Evolutionary conservation across 257 asterid genomes (phyloP).

Genomic region (Solanum clarkiae): DNA sequence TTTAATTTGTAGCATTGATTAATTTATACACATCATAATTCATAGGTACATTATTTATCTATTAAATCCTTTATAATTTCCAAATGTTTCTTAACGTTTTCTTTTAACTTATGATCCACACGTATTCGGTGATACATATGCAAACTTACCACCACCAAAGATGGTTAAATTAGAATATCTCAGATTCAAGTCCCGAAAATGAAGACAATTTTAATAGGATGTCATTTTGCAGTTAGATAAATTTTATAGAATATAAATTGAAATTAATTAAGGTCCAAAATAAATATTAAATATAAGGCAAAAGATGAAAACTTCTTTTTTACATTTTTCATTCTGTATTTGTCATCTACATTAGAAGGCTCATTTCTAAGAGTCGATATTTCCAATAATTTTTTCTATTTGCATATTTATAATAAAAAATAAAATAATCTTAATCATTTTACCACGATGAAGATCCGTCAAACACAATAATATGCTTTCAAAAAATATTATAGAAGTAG

Average conservation of each 20-base stretch:
- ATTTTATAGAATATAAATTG: background rate
- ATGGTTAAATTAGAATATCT: background rate
- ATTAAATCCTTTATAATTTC: background rate
- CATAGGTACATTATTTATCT: background rate
- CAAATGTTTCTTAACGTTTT: background rate
- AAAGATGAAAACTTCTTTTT: background rate
- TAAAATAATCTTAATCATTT: accelerated
- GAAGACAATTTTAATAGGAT: background rate
- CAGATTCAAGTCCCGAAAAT: background rate
- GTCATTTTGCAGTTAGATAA: background rate
- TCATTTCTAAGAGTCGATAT: too few species aligned
- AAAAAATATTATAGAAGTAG: background rate
- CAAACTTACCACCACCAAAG: background rate
- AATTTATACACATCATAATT: background rate
- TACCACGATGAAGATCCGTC: too few species aligned
- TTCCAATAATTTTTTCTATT: background rate
- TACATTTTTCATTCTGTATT: background rate
- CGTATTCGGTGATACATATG: background rate
- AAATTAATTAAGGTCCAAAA: background rate
- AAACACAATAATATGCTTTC: background rate
- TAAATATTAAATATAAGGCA: background rate
- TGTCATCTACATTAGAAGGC: too few species aligned
- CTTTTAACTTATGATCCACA: background rate
- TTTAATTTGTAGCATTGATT: background rate
- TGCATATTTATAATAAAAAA: background rate